phyloP scores from a whole-genome alignment of 345 rosid species.

The Kernera saxatilis region DNA sequence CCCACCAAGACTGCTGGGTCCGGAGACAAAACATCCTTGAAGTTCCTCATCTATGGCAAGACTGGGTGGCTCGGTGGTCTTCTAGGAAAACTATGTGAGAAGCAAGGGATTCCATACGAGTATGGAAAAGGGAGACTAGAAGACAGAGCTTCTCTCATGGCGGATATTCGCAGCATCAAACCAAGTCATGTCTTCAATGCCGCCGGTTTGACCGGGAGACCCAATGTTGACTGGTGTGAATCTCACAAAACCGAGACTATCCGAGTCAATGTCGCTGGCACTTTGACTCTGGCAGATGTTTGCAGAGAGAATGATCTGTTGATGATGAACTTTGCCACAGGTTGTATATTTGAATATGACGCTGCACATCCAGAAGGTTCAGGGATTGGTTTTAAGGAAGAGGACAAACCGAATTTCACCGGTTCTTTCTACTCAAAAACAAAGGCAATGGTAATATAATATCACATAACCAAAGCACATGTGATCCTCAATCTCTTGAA shows the following conservation, averaged over 20 bases:
- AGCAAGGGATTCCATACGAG: constrained; percentile 65
- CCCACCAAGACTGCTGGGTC: constrained; percentile 38
- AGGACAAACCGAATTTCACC: constrained; percentile 67
- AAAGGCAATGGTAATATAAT: constrained; percentile 62
- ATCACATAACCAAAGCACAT: background rate
- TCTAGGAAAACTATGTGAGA: constrained; percentile 71
- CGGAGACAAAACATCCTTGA: constrained; percentile 42
- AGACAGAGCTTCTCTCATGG: constrained; percentile 60
- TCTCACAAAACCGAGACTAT: constrained; percentile 85
- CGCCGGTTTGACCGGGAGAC: constrained; percentile 92
- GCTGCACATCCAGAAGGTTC: constrained; percentile 75
- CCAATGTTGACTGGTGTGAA: constrained; percentile 97
- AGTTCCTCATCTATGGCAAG: constrained; percentile 83
- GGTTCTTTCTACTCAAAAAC: constrained; percentile 90
- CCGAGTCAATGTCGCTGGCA: constrained; percentile 83
- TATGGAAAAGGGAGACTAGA: constrained; percentile 86
- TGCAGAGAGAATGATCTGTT: constrained; percentile 71
- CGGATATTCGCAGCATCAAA: constrained; percentile 58
- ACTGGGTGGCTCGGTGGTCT: constrained; percentile 96
- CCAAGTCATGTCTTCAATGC: constrained; percentile 91
- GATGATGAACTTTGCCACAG: constrained; percentile 85
- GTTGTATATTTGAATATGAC: constrained; percentile 89
- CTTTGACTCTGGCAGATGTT: constrained; percentile 75
- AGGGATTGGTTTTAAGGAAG: constrained; percentile 79
- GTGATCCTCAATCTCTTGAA: background rate